These are phyloP conservation scores for Apiospora aurea DNA, from an alignment of 2,329 filamentous ascomycete genomes.

Conservation along the genomic window DNA sequence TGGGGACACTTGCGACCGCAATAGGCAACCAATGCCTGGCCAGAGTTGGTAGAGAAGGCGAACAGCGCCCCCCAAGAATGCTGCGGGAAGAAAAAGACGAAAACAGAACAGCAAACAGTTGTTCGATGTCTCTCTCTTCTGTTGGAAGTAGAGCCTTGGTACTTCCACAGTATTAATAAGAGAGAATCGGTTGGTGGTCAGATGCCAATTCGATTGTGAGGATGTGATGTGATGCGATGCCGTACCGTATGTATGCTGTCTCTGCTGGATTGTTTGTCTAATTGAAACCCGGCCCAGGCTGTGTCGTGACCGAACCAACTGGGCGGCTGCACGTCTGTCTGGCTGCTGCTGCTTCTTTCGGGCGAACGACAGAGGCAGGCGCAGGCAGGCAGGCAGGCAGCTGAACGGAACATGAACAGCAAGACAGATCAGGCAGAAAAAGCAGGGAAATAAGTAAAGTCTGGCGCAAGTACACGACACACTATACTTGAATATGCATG, in stretches of 20 bases:
- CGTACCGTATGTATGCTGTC: background rate
- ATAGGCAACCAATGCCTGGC: conserved; percentile 9
- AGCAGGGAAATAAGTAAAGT: background rate
- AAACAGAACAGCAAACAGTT: conserved; percentile 19
- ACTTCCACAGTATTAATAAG: background rate
- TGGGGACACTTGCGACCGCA: conserved; percentile 16
- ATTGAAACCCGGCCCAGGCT: conserved; percentile 11
- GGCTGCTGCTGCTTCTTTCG: background rate
- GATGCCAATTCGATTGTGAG: conserved; percentile 15
- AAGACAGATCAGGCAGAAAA: background rate
- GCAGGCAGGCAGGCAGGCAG: conserved; percentile 26
- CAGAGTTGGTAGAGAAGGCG: conserved; percentile 4
- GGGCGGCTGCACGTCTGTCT: background rate
- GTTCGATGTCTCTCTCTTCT: background rate
- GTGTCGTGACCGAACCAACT: conserved; percentile 16
- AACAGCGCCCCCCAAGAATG: conserved; percentile 1
- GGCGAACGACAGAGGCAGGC: conserved; percentile 25
- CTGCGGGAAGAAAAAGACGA: conserved; percentile 25
- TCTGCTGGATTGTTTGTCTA: conserved; percentile 9
- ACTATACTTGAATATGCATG: background rate
- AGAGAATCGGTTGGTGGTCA: background rate
- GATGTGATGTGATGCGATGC: background rate
- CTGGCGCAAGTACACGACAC: background rate
- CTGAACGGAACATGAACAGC: background rate
- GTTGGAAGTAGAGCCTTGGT: background rate